Base-by-base conservation (phyloP, 352 stramenopile genomes). In the Pythium aquatile region DNA sequence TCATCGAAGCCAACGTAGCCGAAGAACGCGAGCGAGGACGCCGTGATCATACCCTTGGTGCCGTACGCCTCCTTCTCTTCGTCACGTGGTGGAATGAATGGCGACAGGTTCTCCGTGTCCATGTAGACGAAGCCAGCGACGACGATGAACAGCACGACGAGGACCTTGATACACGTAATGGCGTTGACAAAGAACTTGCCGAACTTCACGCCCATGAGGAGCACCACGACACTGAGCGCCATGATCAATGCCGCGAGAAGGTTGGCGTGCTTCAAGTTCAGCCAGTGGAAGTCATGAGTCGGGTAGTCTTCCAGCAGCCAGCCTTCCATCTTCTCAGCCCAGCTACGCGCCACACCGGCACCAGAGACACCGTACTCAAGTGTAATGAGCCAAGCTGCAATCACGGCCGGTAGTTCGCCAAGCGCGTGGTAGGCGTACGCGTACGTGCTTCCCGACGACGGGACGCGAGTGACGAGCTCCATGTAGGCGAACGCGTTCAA, bases 1-100 rank as follows among this genome's bases (percentile, higher is more conserved):
- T 97, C 93, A 72, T 98, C 93, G 70, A 97, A 98, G 17, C 95
- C 95, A 26, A 98, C 74, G 70, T 94, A 98, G 16, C 93, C 93
- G 76, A 98, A 98, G 76, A 98, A 98, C 11, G 87, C 91, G n/a
- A 83, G 85, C 9, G 90, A 91, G 0, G 86, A 76, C 16, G 90
- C 91, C 24, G 73, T 80, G 58, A 97, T 77, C 42, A 98, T 74
- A 47, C 85, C 85, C 44, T 77, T 67, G 1, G 57, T 33, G 13
- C 85, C 85, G 39, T 75, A 85, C 5, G 69, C 56, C 35, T 46
- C 57, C 14, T 47, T 35, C 59, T 68, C 68, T 2, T 66, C 66
- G 2, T 60, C 40, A 6, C 75, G 77, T 17, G 63, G 52, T 13
- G 86, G 87, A 20, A 96, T 70, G 46, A 97, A 95, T 10, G 91